phyloP scores from a whole-genome alignment of 2,329 filamentous ascomycete species.

The Fusarium sp. region DNA sequence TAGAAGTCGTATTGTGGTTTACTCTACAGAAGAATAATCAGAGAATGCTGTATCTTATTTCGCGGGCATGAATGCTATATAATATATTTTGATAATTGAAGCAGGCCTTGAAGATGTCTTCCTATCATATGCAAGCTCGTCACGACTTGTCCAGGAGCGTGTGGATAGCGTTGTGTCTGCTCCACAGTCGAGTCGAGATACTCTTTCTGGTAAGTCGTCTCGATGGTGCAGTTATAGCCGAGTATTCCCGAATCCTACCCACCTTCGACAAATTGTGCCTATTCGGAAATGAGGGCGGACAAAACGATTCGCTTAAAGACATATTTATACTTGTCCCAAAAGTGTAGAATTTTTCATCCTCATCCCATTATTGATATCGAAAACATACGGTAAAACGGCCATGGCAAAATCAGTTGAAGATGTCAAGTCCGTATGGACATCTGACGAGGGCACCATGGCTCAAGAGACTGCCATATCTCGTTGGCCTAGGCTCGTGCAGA shows the following conservation, averaged over 20 bases:
- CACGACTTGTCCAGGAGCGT: background rate
- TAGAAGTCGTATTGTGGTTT: background rate
- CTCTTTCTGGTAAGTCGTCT: constrained; percentile 11
- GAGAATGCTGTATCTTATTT: background rate
- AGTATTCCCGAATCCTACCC: background rate
- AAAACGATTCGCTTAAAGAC: background rate
- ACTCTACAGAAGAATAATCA: background rate
- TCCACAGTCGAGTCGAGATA: background rate
- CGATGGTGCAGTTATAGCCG: background rate
- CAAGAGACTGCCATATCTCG: constrained; percentile 7
- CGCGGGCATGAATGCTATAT: background rate
- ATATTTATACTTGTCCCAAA: background rate
- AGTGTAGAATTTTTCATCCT: too few relatives aligned
- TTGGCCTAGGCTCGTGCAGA: constrained; percentile 12
- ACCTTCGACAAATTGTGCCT: background rate
- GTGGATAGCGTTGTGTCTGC: background rate
- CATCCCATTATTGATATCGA: background rate
- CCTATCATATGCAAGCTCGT: background rate
- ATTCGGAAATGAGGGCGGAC: background rate
- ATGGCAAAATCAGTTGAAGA: background rate
- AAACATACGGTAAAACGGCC: background rate
- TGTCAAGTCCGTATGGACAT: constrained; percentile 11
- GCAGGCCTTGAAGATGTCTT: background rate
- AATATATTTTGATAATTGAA: background rate
- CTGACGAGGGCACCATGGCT: constrained; percentile 7